Base-by-base conservation (phyloP, 1,139 yeast genomes). In the Suhomyces kunorum region DNA sequence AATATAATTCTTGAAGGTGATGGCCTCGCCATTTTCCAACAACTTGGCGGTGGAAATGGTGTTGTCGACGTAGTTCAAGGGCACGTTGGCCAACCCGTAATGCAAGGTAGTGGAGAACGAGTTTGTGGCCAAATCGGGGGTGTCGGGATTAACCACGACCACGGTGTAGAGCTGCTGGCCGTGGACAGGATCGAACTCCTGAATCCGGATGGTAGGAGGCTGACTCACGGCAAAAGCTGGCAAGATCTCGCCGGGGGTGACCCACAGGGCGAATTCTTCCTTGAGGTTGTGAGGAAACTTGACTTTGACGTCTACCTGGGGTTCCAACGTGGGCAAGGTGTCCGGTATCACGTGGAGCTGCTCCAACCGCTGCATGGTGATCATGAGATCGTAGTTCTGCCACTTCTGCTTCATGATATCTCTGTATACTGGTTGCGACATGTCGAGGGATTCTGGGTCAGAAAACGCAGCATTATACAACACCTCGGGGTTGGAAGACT, bases 341-440 rank as follows among this genome's bases (percentile, higher is more conserved):
- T 92, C 98, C 20, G 98, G 98, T 48, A 94, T 86, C 37, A 88
- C 88, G 38, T 78, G 78, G 50, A 89, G 68, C 44, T 87, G 83
- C 65, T 92, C 98, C 44, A 94, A 65, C 67, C 98, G 81, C 68
- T 92, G 98, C 87, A 87, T 85, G 40, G 81, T 68, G 40, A 86
- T 58, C 80, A 85, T 81, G 61, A 79, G 76, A 36, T 78, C 83
- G 49, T 82, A 71, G 8, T 71, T 62, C 58, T 78, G 76, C 97
- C 98, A 92, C 50, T 83, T 76, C 46, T 83, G 66, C 53, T 78
- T 68, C 41, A 87, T 78, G 47, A 79, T 69, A 36, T 79, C 68
- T 60, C 96, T 78, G 65, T 83, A 90, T 13, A 90, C 87, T 4
- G 97, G 95, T 53, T 80, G 81, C 3, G 77, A 61, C 57, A 81